phyloP scores from a whole-genome alignment of 148 eudicot genomes.

The Vaccinium darrowii region DNA sequence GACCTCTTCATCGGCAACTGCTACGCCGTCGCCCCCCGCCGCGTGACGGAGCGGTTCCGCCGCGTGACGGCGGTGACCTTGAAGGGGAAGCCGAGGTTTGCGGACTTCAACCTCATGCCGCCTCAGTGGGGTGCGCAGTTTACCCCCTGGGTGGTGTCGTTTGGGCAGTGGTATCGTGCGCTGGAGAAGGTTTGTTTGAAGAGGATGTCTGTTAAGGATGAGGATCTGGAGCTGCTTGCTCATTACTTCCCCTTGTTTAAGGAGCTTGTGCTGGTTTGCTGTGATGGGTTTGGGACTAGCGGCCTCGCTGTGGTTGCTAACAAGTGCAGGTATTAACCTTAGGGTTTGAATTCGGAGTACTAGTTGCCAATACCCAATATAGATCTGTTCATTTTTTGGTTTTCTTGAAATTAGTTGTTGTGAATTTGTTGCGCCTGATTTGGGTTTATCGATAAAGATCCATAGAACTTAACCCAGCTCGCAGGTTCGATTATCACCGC shows the following conservation, averaged over 20 bases:
- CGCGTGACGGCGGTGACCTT: slow-evolving; percentile 39
- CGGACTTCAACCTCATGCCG: slow-evolving; percentile 71
- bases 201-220: slow-evolving; percentile 60
- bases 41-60: slow-evolving; percentile 48
- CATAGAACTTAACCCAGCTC: too few relatives aligned
- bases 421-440: neutral
- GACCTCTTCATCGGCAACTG: slow-evolving; percentile 76
- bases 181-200: slow-evolving; percentile 56
- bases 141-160: slow-evolving; percentile 39
- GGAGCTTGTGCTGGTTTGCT: slow-evolving; percentile 64
- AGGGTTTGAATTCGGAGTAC: neutral
- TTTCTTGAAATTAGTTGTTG: neutral
- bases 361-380: neutral
- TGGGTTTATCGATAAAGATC: neutral
- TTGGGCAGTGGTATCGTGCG: slow-evolving; percentile 39
- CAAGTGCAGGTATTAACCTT: slow-evolving; percentile 50
- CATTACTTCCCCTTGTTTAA: slow-evolving; percentile 42
- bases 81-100: slow-evolving; percentile 76
- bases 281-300: slow-evolving; percentile 66
- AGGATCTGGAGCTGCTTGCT: slow-evolving; percentile 45
- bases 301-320: slow-evolving; percentile 60
- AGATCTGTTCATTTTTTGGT: slow-evolving; percentile 4
- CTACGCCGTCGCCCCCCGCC: slow-evolving; percentile 49
- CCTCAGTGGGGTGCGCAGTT: slow-evolving; percentile 65
- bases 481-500: too few relatives aligned